Base-by-base conservation (phyloP, 306 rosid genomes). In the Lagenaria siceraria region DNA sequence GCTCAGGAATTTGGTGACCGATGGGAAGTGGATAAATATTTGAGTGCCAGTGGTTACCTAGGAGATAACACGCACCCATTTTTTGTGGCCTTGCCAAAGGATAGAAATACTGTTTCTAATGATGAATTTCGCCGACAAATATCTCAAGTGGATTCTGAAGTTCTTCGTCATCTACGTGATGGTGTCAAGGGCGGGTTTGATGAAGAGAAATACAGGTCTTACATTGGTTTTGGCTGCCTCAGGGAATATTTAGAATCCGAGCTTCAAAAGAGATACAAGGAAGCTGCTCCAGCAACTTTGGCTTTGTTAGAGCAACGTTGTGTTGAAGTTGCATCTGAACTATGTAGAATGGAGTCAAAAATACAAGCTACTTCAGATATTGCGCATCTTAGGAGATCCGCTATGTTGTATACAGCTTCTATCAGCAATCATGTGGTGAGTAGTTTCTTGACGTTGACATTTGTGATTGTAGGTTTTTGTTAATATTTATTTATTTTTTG, bases 1-100 rank as follows among this genome's bases (percentile, higher is more conserved):
- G 52, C 79, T 84, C 89, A 95, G 98, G 98, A 95, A 80, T 95
- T 95, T 77, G 64, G 86, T 83, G 98, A 95, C 51, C 78, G 96
- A 77, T 95, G 97, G 98, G 98, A 95, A 87, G 98, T 95, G 83
- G 98, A 95, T 86, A 90, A 94, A 15, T 95, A 95, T 85, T 86
- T 95, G 87, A 90, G 98, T 87, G 98, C 96, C 74, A 90, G 92
- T 78, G 96, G 97, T 79, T 95, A 92, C 83, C 91, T 95, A 49
- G 97, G 98, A 71, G 98, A 95, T 58, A 84, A 74, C 79, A 83
- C 88, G 10, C 89, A 59, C 83, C 98, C 97, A 17, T 95, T 82
- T 78, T 95, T 87, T 82, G 98, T 94, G 36, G 98, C 98, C 69
- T 78, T 95, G 74, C 97, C 97, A 10, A 92, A 95, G 88, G 98